These are phyloP conservation scores for Lichtheimia corymbifera DNA, from an alignment of 371 early-diverging fungal genomes.

Conservation along the genomic window DNA sequence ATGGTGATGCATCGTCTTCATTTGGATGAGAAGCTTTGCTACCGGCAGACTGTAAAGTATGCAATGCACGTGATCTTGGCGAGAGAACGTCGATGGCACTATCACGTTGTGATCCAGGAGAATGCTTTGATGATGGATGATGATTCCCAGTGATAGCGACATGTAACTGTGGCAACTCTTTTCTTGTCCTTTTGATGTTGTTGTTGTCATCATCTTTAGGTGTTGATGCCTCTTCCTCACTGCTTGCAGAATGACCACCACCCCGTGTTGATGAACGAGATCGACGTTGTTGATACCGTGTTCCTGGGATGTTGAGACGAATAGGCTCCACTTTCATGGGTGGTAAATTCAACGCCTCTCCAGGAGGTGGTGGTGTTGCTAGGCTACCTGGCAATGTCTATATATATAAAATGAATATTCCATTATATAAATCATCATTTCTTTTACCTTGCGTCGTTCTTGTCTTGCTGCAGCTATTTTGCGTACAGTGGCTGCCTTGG, in stretches of 20 bases:
- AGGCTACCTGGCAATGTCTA: conserved; percentile 54
- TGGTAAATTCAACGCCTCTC: conserved; percentile 41
- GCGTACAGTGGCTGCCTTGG: not conserved
- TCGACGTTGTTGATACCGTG: conserved; percentile 28
- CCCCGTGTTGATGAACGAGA: conserved; percentile 4
- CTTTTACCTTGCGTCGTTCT: too few species aligned
- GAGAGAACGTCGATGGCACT: not conserved
- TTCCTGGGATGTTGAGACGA: conserved; percentile 26
- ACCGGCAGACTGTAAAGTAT: too few species aligned
- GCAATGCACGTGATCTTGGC: not conserved
- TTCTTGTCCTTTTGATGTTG: too few species aligned
- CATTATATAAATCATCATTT: too few species aligned
- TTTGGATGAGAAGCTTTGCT: too few species aligned
- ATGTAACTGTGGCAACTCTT: not conserved
- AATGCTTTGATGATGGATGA: conserved; percentile 16
- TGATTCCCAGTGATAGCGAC: not conserved
- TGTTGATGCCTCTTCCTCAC: conserved; percentile 21
- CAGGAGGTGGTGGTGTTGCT: conserved; percentile 46
- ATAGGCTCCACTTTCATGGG: conserved; percentile 56
- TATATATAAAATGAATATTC: not conserved
- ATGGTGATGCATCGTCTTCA: too few species aligned
- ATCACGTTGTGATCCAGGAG: conserved; percentile 18
- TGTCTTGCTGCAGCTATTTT: not conserved
- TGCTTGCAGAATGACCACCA: conserved; percentile 9
- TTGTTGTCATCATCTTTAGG: not conserved